Percentiles rank a stretch among this genome's conserved stretches.
phyloP scores from a whole-genome alignment of 1,284 basidiomycete species.

The Sporisorium sorghi region DNA sequence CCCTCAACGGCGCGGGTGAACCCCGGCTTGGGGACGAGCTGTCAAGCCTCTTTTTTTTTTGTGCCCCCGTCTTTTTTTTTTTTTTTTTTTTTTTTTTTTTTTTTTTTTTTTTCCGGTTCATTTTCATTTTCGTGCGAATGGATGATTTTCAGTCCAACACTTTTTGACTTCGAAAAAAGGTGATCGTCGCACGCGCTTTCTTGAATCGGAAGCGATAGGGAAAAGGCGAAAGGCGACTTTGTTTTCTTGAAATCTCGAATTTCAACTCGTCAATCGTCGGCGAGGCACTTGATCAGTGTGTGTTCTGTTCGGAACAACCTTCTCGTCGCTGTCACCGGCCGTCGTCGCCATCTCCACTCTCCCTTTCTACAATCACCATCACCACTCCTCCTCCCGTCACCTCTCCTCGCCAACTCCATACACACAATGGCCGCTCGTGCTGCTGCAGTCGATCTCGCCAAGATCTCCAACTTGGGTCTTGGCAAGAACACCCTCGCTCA shows the following conservation, averaged over 20 bases:
- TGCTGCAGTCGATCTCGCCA: slow-evolving; percentile 62
- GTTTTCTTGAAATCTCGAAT: not conserved
- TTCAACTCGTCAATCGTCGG: not conserved
- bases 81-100: too few relatives aligned
- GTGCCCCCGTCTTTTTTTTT: too few relatives aligned
- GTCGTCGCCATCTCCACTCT: slow-evolving; percentile 16
- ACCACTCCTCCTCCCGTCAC: slow-evolving; percentile 8
- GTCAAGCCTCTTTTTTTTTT: not conserved
- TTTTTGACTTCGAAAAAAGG: not conserved
- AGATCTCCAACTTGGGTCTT: slow-evolving; percentile 66
- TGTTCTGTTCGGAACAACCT: not conserved
- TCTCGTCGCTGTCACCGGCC: slow-evolving; percentile 10
- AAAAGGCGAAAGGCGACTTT: not conserved
- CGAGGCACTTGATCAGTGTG: slow-evolving; percentile 8
- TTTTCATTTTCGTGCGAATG: slow-evolving; percentile 1
- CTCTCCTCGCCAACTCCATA: not conserved
- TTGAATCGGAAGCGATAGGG: slow-evolving; percentile 17
- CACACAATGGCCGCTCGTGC: slow-evolving; percentile 60
- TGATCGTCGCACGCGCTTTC: slow-evolving; percentile 14
- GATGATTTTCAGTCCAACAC: not conserved
- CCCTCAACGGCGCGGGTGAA: too few relatives aligned
- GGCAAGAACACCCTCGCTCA: slow-evolving; percentile 71
- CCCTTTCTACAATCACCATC: slow-evolving; percentile 1
- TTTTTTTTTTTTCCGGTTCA: too few relatives aligned
- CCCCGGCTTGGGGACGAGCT: too few relatives aligned